Evolutionary conservation across 1,284 basidiomycete species (phyloP), one percentile per base, ranked within the genome.

Genomic region (Malassezia equina): DNA sequence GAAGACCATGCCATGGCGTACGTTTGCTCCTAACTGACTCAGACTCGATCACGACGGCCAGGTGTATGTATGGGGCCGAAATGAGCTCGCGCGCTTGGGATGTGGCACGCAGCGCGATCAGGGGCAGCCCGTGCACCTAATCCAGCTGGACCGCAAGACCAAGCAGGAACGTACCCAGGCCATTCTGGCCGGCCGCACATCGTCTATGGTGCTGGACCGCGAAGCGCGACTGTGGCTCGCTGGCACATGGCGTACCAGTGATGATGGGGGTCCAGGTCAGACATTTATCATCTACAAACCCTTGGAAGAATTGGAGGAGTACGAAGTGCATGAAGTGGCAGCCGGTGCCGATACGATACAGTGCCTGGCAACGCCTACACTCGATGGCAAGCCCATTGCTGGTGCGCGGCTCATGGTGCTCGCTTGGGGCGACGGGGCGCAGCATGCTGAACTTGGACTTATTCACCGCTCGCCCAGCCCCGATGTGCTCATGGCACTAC

Each of bases 321-420:
- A 63, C 53, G 66, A 69, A 24, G 58, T 68, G 17, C 53, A 39
- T 31, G 78, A 80, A 13, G 83, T 82, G 0, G 79, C 81, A 11
- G 84, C 84, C 41, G 91, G 91, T 21, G 89, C 89, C 15, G 87
- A 90, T n/a, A 90, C 89, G 0, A 86, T 91, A 66, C 91, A 88
- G 78, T 80, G 84, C 17, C 79, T 86, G 15, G 82, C 32, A 8
- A 21, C n/a, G 21, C 17, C 41, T 2, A 29, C 39, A 17, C 15
- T 27, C 15, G 47, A 40, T 24, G 45, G 21, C 7, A 19, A 23
- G 13, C 36, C 21, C 4, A 40, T 82, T 1, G 83, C 86, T 19
- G 77, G 78, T 28, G 82, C 64, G 0, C 46, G 53, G 4, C 24
- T 59, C 2, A 39, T 27, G n/a, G 48, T 8, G 83, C 91, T 40